phyloP scores from a whole-genome alignment of 768 basidiomycete species.

The Amanita polypyramis region DNA sequence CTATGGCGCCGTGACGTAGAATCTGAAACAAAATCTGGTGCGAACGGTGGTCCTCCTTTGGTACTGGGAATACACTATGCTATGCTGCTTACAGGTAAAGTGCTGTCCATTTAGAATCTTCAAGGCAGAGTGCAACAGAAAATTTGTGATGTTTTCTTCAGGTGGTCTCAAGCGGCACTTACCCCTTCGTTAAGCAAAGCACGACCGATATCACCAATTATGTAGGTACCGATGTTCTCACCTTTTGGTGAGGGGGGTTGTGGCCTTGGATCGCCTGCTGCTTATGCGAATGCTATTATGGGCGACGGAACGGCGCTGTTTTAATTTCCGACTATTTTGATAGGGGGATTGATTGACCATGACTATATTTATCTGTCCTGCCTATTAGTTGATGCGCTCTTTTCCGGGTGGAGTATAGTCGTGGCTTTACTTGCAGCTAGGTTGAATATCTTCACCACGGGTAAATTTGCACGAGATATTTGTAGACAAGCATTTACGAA shows the following conservation, averaged over 20 bases:
- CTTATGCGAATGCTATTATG: constrained; percentile 25
- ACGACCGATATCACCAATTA: constrained; percentile 20
- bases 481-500: constrained; percentile 24
- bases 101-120: neutral
- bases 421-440: neutral
- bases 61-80: constrained; percentile 38
- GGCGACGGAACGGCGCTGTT: constrained; percentile 24
- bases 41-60: constrained; percentile 31
- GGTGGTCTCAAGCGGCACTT: constrained; percentile 26
- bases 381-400: constrained; percentile 26
- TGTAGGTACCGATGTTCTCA: constrained; percentile 28
- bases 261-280: constrained; percentile 21
- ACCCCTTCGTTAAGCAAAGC: constrained; percentile 27
- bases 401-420: constrained; percentile 19
- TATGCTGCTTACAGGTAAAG: constrained; percentile 33
- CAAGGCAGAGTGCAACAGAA: constrained; percentile 13
- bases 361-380: constrained; percentile 38
- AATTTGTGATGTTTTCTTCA: constrained; percentile 25
- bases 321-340: neutral
- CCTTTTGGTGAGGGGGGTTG: no score
- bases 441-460: constrained; percentile 11
- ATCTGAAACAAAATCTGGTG: no score
- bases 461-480: constrained; percentile 31
- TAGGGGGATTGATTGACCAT: neutral
- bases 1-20: neutral